Conservation (phyloP, 2,329 filamentous ascomycete genomes). For the Trichoderma pleuroti region DNA sequence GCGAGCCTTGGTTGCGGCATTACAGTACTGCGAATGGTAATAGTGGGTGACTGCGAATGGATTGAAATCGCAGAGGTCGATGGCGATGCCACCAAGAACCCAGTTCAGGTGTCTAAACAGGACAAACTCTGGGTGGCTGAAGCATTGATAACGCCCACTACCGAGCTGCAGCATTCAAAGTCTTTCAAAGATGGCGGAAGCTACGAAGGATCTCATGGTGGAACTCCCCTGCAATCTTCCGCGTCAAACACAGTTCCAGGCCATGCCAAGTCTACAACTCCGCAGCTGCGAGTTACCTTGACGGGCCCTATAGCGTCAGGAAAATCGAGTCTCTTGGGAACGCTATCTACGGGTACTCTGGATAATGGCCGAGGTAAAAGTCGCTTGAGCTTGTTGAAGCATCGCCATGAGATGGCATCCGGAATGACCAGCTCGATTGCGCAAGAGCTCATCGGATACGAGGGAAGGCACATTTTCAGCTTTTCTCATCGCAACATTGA, state of each 20-base stretch:
- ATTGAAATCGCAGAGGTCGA: slow-evolving; percentile 41
- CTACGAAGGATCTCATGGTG: neutral
- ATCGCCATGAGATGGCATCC: slow-evolving; percentile 87
- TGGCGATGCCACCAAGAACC: slow-evolving; percentile 26
- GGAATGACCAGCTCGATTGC: slow-evolving; percentile 93
- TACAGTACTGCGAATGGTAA: slow-evolving; percentile 74
- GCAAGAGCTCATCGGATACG: slow-evolving; percentile 88
- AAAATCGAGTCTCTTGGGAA: slow-evolving; percentile 87
- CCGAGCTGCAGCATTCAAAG: slow-evolving; percentile 38
- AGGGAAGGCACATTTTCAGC: slow-evolving; percentile 62
- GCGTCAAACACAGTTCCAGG: slow-evolving; percentile 30
- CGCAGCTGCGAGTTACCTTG: slow-evolving; percentile 82
- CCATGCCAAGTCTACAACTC: slow-evolving; percentile 51
- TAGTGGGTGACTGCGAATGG: slow-evolving; percentile 83
- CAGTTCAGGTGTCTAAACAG: slow-evolving; percentile 25
- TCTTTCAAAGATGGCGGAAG: neutral
- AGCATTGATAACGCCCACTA: slow-evolving; percentile 75
- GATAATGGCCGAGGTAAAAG: slow-evolving; percentile 93
- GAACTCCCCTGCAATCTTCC: neutral
- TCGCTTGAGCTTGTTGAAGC: slow-evolving; percentile 81
- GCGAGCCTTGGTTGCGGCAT: slow-evolving; percentile 85
- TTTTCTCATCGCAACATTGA: slow-evolving; percentile 83
- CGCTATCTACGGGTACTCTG: slow-evolving; percentile 77
- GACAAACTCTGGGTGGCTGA: slow-evolving; percentile 82
- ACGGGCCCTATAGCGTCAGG: slow-evolving; percentile 87